These are phyloP conservation scores for Amanita rubescens DNA, from an alignment of 768 basidiomycete genomes.

Conservation along the genomic window DNA sequence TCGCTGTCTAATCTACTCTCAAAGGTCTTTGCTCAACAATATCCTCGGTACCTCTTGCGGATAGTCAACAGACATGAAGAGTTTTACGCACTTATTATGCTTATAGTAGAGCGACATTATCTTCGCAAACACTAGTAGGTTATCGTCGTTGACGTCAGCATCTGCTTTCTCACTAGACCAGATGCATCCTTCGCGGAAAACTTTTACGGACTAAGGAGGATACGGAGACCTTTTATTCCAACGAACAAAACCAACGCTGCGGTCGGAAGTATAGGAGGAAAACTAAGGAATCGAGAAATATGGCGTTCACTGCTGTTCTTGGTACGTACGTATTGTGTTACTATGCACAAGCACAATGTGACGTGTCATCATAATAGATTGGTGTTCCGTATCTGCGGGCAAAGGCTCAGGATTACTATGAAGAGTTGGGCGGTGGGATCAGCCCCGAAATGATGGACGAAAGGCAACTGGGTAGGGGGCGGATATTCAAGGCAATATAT, in stretches of 20 bases:
- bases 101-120: conserved; percentile 87
- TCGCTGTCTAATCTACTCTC: not conserved
- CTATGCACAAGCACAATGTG: not conserved
- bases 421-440: conserved; percentile 79
- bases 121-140: conserved; percentile 72
- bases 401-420: conserved; percentile 86
- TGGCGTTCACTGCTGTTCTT: conserved; percentile 74
- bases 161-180: conserved; percentile 23
- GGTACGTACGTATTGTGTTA: conserved; percentile 41
- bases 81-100: conserved; percentile 85
- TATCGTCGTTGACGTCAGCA: not conserved
- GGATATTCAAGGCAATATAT: conserved; percentile 66
- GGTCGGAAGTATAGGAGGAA: conserved; percentile 63
- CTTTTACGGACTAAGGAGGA: conserved; percentile 88
- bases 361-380: conserved; percentile 50
- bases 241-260: conserved; percentile 61
- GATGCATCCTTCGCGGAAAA: conserved; percentile 94
- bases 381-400: conserved; percentile 86
- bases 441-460: conserved; percentile 55
- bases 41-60: conserved; percentile 87
- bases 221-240: conserved; percentile 63
- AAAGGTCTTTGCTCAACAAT: conserved; percentile 90
- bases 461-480: conserved; percentile 41
- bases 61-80: conserved; percentile 95
- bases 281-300: conserved; percentile 58